Conservation (phyloP, 1,284 basidiomycete genomes). For the Coniferiporia weirii region DNA sequence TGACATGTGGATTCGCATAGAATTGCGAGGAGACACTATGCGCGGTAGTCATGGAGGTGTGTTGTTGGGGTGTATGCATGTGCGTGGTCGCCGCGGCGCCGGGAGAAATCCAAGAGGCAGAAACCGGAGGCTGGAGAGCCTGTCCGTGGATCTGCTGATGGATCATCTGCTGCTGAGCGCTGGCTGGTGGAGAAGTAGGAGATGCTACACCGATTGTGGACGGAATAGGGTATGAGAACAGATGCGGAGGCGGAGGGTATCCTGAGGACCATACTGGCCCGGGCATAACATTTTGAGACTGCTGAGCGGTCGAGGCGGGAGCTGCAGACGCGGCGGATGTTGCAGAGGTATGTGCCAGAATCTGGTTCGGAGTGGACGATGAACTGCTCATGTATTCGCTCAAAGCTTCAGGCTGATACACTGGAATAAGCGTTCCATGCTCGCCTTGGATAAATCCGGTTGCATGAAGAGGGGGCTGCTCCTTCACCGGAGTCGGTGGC, state of each 20-base stretch:
- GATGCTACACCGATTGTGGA: background rate
- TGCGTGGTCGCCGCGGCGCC: background rate
- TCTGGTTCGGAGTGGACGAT: background rate
- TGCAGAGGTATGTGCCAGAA: background rate
- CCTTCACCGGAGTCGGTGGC: conserved; percentile 24
- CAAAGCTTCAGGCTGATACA: conserved; percentile 66
- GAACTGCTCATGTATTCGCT: conserved; percentile 45
- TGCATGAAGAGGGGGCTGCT: conserved; percentile 56
- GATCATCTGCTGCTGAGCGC: conserved; percentile 2
- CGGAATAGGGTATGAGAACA: conserved; percentile 12
- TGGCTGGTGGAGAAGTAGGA: conserved; percentile 1
- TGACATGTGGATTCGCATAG: background rate
- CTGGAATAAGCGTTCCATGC: conserved; percentile 61
- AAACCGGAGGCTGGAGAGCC: background rate
- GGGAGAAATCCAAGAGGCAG: background rate
- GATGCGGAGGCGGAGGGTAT: conserved; percentile 4
- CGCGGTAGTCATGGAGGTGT: background rate
- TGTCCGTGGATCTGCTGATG: conserved; percentile 9
- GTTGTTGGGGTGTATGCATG: background rate
- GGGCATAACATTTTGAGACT: background rate
- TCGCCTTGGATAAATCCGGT: conserved; percentile 70
- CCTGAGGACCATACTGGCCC: conserved; percentile 10
- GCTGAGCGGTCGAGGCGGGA: background rate
- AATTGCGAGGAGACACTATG: background rate
- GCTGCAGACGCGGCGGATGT: background rate